Evolutionary conservation across 805 yeast species (phyloP).

Genomic region (Sporopachydermia lactativora): DNA sequence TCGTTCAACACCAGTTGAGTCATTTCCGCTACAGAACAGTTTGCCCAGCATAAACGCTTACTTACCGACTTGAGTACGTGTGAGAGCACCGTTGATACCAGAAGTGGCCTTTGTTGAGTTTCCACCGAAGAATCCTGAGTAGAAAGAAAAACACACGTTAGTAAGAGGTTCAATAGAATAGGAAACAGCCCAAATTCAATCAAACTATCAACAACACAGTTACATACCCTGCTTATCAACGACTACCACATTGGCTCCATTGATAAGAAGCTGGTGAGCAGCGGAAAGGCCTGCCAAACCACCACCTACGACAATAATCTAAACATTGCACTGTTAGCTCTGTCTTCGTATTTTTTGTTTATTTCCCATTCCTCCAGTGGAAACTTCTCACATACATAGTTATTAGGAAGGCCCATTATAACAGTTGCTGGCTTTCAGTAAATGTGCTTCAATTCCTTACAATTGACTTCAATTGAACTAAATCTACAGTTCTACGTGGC

Average conservation of each 20-base stretch:
- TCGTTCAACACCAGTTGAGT: no score
- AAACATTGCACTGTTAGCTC: no score
- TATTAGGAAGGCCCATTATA: background rate
- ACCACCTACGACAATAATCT: constrained; percentile 44
- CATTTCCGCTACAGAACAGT: no score
- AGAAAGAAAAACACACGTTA: no score
- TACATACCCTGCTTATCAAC: constrained; percentile 34
- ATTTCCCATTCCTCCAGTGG: no score
- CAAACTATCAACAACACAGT: background rate
- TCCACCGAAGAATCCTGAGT: constrained; percentile 39
- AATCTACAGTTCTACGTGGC: no score
- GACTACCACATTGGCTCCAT: constrained; percentile 39
- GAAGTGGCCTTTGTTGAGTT: constrained; percentile 56
- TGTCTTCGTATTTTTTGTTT: no score
- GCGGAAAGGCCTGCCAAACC: constrained; percentile 54
- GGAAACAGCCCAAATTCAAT: background rate
- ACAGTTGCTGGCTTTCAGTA: no score
- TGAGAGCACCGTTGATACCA: constrained; percentile 61
- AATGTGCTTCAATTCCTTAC: no score
- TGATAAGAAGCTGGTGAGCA: constrained; percentile 38
- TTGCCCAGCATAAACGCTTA: no score
- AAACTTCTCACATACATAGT: background rate
- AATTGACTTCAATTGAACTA: no score
- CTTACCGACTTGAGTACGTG: constrained; percentile 38
- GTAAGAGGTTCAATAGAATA: no score